Evolutionary conservation across 257 asterid species (phyloP).

Genomic region (Solanum pinnatisectum): DNA sequence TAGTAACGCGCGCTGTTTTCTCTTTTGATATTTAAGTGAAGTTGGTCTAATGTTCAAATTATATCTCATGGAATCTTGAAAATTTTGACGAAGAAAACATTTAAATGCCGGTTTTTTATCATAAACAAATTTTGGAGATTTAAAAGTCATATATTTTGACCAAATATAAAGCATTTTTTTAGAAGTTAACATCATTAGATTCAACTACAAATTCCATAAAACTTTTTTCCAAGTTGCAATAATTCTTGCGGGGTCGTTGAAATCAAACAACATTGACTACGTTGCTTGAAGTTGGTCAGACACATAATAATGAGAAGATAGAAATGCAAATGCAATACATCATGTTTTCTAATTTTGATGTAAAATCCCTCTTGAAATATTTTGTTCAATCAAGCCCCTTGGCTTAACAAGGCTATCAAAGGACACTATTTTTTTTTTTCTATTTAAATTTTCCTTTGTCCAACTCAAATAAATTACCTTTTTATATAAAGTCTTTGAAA

Average conservation of each 20-base stretch:
- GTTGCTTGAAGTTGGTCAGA: neutral
- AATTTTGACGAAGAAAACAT: neutral
- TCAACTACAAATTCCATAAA: neutral
- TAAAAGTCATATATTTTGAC: neutral
- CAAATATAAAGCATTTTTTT: neutral
- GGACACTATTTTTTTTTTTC: neutral
- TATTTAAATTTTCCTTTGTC: neutral
- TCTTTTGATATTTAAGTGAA: neutral
- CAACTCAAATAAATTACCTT: neutral
- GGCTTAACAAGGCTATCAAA: neutral
- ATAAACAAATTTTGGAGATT: neutral
- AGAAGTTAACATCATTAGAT: neutral
- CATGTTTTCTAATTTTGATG: neutral
- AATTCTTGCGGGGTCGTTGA: neutral
- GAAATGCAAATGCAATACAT: neutral
- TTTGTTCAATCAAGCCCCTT: neutral
- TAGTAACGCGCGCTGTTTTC: neutral
- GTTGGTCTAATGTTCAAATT: neutral
- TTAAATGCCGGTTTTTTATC: neutral
- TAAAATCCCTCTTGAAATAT: neutral
- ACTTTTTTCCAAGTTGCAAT: neutral
- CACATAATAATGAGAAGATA: neutral
- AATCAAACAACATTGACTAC: neutral
- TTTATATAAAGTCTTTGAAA: neutral
- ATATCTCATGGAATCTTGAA: neutral